A percentile compares a stretch with the other conserved stretches of the same genome.
phyloP scores from a whole-genome alignment of 2,329 filamentous ascomycete species.

The Penicillium sp. region DNA sequence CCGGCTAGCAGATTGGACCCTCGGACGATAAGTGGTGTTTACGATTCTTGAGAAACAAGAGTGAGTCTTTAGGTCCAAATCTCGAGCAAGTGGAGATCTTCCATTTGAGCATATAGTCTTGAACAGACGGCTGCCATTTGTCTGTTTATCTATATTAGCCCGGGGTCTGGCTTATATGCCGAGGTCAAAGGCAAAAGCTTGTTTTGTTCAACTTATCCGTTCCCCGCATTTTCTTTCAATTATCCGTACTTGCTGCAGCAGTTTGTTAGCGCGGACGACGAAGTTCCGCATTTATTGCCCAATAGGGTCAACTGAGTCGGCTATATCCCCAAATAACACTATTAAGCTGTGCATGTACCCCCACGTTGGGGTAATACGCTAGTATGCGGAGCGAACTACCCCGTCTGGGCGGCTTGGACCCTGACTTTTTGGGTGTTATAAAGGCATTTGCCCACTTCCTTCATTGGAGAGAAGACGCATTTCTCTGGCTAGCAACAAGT shows the following conservation, averaged over 20 bases:
- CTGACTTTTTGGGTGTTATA: not conserved
- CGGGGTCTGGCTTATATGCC: too few relatives aligned
- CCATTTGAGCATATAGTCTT: too few relatives aligned
- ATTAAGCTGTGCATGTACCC: not conserved
- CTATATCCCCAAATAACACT: not conserved
- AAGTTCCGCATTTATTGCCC: not conserved
- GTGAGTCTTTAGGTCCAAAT: too few relatives aligned
- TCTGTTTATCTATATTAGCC: too few relatives aligned
- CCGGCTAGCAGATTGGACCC: too few relatives aligned
- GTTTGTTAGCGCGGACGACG: not conserved
- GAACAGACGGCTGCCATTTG: too few relatives aligned
- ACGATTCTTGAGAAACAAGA: too few relatives aligned
- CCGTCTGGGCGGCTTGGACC: not conserved
- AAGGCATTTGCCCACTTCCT: not conserved
- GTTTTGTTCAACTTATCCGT: not conserved
- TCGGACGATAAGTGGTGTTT: too few relatives aligned
- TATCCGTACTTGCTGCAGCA: not conserved
- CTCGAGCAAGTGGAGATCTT: too few relatives aligned
- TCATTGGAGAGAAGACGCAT: too few relatives aligned
- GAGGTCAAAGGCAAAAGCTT: too few relatives aligned
- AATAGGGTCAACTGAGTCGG: not conserved
- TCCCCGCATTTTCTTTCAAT: not conserved
- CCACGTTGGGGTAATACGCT: not conserved
- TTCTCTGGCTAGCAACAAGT: not conserved
- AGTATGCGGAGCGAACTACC: not conserved